These are phyloP conservation scores for Aspergillus sojae DNA, from an alignment of 2,329 filamentous ascomycete species.

Conservation along the genomic window DNA sequence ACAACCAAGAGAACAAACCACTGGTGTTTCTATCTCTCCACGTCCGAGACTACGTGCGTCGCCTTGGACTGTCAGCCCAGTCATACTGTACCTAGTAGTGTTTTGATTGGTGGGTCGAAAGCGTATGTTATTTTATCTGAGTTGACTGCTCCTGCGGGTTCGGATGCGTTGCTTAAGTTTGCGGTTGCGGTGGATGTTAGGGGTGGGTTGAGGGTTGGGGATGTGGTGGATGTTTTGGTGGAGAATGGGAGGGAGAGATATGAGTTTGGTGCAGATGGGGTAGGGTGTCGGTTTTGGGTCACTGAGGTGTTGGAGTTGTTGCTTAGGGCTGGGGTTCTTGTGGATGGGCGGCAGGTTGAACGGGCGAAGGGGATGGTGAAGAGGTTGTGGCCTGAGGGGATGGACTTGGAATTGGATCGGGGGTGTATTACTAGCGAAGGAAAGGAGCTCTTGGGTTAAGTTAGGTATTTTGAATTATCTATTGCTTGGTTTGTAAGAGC, in stretches of 20 bases:
- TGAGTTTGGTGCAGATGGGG: background rate
- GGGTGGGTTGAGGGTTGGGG: background rate
- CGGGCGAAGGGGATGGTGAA: background rate
- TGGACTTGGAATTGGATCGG: background rate
- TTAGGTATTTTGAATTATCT: background rate
- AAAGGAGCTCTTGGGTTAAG: background rate
- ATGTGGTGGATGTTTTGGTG: background rate
- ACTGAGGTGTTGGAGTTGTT: background rate
- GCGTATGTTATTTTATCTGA: background rate
- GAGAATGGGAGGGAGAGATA: background rate
- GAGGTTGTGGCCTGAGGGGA: background rate
- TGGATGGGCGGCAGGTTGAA: background rate
- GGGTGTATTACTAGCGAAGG: background rate
- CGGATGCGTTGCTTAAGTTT: background rate
- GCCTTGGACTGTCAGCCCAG: background rate
- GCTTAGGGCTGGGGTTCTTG: background rate
- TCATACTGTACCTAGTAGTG: background rate
- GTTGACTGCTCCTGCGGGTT: background rate
- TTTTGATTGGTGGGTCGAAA: background rate
- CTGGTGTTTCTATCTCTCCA: background rate
- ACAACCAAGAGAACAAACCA: background rate
- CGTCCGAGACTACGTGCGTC: background rate
- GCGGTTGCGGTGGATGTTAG: background rate
- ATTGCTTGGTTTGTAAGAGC: background rate
- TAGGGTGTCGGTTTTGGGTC: background rate